Evolutionary conservation across 345 rosid species (phyloP).

Genomic region (Dipteronia dyeriana): DNA sequence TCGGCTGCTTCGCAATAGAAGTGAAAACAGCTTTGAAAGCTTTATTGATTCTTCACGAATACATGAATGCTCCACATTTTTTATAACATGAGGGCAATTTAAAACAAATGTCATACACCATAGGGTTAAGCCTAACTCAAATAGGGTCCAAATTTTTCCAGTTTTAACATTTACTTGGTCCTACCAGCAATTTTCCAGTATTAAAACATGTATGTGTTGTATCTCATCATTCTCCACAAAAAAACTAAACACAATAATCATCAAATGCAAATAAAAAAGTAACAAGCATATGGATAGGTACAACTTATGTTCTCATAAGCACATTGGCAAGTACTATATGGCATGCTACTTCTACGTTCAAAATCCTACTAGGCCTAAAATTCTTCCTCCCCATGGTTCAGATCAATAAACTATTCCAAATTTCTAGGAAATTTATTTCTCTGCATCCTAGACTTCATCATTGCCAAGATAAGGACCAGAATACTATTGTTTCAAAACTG

Average conservation of each 20-base stretch:
- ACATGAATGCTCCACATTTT: background rate
- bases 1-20: background rate
- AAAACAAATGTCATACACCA: background rate
- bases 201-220: background rate
- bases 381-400: background rate
- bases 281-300: background rate
- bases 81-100: background rate
- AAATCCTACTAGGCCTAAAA: background rate
- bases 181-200: background rate
- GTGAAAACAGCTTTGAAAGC: background rate
- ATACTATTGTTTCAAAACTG: background rate
- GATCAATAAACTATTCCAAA: background rate
- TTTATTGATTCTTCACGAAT: background rate
- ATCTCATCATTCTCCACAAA: background rate
- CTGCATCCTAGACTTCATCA: background rate
- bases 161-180: background rate
- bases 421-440: background rate
- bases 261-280: background rate
- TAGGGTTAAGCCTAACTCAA: background rate
- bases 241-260: background rate
- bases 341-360: background rate
- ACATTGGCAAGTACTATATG: background rate
- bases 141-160: background rate
- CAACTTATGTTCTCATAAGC: background rate
- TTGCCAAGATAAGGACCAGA: background rate